Percentiles rank a stretch among this genome's conserved stretches.
These are phyloP conservation scores for Agapanthus africanus DNA, from an alignment of 106 monocot genomes.

Conservation along the genomic window DNA sequence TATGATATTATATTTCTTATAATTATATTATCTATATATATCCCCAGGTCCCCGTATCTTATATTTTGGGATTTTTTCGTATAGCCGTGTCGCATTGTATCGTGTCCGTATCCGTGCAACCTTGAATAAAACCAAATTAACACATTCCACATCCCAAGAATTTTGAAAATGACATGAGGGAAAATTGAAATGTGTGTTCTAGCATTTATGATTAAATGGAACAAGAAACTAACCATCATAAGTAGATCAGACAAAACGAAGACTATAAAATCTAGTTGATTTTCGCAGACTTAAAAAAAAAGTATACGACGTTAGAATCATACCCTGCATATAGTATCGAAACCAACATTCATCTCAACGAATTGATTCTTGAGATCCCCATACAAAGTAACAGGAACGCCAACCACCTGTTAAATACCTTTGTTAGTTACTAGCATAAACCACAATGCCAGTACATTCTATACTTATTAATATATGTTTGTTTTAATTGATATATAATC, in stretches of 20 bases:
- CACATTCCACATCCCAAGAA: not conserved
- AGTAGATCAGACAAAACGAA: not conserved
- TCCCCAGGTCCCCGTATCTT: too few relatives aligned
- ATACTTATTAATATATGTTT: too few relatives aligned
- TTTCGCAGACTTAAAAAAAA: not conserved
- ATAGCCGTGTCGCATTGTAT: too few relatives aligned
- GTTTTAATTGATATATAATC: too few relatives aligned
- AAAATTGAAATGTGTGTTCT: not conserved
- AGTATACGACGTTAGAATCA: not conserved
- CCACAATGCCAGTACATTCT: not conserved
- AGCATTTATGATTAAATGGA: not conserved
- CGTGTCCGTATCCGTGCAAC: too few relatives aligned
- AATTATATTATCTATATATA: too few relatives aligned
- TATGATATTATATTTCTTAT: too few relatives aligned
- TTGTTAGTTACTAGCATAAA: not conserved
- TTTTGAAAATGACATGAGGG: not conserved
- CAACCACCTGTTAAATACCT: slow-evolving; percentile 33
- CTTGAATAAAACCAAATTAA: not conserved
- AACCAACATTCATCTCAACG: slow-evolving; percentile 66
- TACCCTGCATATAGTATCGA: slow-evolving; percentile 68
- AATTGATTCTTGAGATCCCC: slow-evolving; percentile 75
- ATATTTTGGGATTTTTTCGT: too few relatives aligned
- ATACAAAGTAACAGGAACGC: slow-evolving; percentile 54
- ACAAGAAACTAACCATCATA: not conserved
- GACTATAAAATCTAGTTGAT: not conserved